Base-by-base conservation (phyloP, 768 basidiomycete genomes). In the Agaricus sinodeliciosus region DNA sequence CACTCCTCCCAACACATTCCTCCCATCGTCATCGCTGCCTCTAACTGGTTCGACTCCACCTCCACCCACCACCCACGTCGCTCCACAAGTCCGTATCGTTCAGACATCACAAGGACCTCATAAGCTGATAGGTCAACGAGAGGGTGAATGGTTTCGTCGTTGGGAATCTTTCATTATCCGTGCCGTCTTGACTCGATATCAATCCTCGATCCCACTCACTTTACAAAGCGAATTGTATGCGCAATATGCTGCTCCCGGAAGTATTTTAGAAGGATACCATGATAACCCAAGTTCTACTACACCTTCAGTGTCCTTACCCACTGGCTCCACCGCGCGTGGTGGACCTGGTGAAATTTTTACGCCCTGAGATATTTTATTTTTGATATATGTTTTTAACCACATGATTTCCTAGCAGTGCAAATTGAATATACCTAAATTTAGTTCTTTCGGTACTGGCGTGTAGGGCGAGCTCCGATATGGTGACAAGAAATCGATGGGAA, bases 111-210 rank as follows among this genome's bases (percentile, higher is more conserved):
- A 55, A 51, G 77, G 71, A 43, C 65, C 65, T 43, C 70, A 69
- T 56, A 68, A 70, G 60, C 57, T 80, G 8, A 61, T 81, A 1
- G 90, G 90, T 4, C 60, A 80, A 51, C 74, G 74, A 55, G 91
- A 92, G 66, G 85, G 82, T 7, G 79, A 85, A 56, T 94, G 90
- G 90, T 86, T 90, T 64, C 77, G 74, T 63, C 72, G 71, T 49
- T 92, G 90, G 88, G 86, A 91, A 60, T 72, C 71, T 22, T 72
- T 80, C 0, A 88, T 94, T 49, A 71, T 70, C 40, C 73, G 78
- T 19, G 81, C 80, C 0, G 87, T 90, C 2, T 56, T 69, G 4
- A 66, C 63, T 48, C 69, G 72, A 16, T 69, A 76, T 57, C 72
- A 71, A 46, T 76, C 77, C 3, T 63, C 68, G 7, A 66, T 63